Base-by-base conservation (phyloP, 129 eudicot genomes). In the Gnaphalium uliginosum region DNA sequence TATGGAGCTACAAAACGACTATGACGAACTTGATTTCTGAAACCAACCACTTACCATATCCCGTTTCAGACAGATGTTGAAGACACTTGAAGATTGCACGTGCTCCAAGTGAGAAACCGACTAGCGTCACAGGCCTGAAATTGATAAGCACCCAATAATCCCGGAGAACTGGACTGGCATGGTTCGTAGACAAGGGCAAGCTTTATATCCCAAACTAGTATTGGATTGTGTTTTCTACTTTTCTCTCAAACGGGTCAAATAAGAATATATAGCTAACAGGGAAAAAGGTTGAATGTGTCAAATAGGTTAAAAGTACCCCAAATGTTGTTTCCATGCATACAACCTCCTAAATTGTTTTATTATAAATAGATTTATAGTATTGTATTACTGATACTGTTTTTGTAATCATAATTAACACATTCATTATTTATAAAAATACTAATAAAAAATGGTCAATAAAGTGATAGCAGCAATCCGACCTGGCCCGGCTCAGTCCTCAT, bases 61-160 rank as follows among this genome's bases (percentile, higher is more conserved):
- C 96, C 71, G 66, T 80, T 84, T 89, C 83, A 75, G 94, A 88
- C 81, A 95, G 81, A 79, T 67, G 33, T 77, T 95, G 96, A 71
- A 95, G 99, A 82, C 99, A 95, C 75, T 85, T 95, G 85, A 89
- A 95, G 75, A 95, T 91, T 4, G 86, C 96, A 56, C 96, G 89
- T 78, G 99, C 99, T 75, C 99, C 99, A 62, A 95, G 89, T 64
- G 99, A 95, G 82, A 91, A 91, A 78, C 99, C 99, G 41, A 95
- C 90, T 76, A 91, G 90, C 18, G 97, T 95, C 54, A 91, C 99
- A 71, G 99, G 99, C 93, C 99, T 94, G 86, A 68, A 77, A 76
- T 67, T 78, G 61, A 76, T 83, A 67, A 57, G 50, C 48, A 76
- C 59, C 8, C 25, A 21, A 11, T 17, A 53, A 75, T 69, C 29